phyloP scores from a whole-genome alignment of 2,329 filamentous ascomycete genomes.

The Fonsecaea pedrosoi region DNA sequence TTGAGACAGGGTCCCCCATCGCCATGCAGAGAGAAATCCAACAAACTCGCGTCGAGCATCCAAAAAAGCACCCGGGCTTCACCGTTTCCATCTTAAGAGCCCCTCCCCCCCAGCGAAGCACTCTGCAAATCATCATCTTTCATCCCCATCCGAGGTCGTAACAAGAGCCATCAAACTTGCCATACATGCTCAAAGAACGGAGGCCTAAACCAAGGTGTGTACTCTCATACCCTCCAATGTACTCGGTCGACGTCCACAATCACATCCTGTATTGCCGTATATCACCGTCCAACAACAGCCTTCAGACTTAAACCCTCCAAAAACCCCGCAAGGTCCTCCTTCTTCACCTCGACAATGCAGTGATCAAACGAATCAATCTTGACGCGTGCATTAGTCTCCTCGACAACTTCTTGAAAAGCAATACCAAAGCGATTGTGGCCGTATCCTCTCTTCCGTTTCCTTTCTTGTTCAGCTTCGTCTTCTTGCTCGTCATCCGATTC shows the following conservation, averaged over 20 bases:
- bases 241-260: not conserved
- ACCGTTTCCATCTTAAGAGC: not conserved
- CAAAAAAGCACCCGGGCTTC: not conserved
- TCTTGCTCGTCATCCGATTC: slow-evolving; percentile 49
- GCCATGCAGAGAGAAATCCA: slow-evolving; percentile 3
- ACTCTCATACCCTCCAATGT: not conserved
- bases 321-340: slow-evolving; percentile 90
- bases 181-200: not conserved
- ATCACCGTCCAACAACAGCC: slow-evolving; percentile 68
- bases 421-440: slow-evolving; percentile 90
- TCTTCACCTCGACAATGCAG: slow-evolving; percentile 96
- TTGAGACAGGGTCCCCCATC: not conserved
- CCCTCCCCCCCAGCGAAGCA: not conserved
- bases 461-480: slow-evolving; percentile 64
- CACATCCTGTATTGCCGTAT: not conserved
- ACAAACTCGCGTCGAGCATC: not conserved
- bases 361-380: slow-evolving; percentile 97
- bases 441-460: slow-evolving; percentile 66
- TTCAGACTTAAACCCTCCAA: slow-evolving; percentile 91
- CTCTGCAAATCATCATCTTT: not conserved
- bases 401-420: slow-evolving; percentile 93
- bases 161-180: not conserved
- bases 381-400: slow-evolving; percentile 86
- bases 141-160: not conserved
- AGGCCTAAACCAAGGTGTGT: not conserved